phyloP scores from a whole-genome alignment of 2,329 filamentous ascomycete genomes.

The Monilinia fructicola region DNA sequence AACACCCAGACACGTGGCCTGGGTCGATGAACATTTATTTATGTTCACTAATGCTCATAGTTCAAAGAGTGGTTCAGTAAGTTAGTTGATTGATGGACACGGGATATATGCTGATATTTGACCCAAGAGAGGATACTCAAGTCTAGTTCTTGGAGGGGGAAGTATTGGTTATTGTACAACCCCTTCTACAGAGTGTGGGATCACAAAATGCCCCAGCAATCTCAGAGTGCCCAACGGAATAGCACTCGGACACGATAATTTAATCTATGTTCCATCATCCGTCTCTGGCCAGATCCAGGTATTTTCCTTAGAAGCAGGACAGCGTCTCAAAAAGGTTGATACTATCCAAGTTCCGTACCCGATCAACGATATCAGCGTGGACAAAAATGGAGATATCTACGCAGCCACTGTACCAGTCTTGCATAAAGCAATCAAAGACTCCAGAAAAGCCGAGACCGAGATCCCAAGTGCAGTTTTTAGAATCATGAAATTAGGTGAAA shows the following conservation, averaged over 20 bases:
- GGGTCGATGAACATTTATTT: constrained; percentile 40
- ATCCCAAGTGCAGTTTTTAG: constrained; percentile 34
- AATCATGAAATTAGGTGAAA: constrained; percentile 29
- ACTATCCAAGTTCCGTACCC: constrained; percentile 38
- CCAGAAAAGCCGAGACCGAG: constrained; percentile 31
- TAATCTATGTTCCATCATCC: constrained; percentile 41
- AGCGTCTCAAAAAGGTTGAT: constrained; percentile 31
- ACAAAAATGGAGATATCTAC: constrained; percentile 42
- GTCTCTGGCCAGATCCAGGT: constrained; percentile 22
- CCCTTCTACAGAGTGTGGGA: constrained; percentile 32
- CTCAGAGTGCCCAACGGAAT: constrained; percentile 42
- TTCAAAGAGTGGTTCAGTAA: constrained; percentile 34
- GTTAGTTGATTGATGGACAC: not conserved
- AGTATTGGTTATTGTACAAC: constrained; percentile 39
- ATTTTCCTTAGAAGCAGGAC: constrained; percentile 25
- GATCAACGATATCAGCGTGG: constrained; percentile 43
- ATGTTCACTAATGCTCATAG: constrained; percentile 43
- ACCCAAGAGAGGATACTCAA: constrained; percentile 31
- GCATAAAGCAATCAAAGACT: constrained; percentile 30
- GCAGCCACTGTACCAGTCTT: constrained; percentile 41
- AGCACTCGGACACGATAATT: constrained; percentile 38
- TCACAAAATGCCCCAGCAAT: constrained; percentile 32
- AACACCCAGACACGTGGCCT: constrained; percentile 42
- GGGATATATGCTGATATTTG: constrained; percentile 22
- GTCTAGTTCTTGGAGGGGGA: constrained; percentile 37